Conservation (phyloP, 2,329 filamentous ascomycete genomes). For the Botrytis medusae region DNA sequence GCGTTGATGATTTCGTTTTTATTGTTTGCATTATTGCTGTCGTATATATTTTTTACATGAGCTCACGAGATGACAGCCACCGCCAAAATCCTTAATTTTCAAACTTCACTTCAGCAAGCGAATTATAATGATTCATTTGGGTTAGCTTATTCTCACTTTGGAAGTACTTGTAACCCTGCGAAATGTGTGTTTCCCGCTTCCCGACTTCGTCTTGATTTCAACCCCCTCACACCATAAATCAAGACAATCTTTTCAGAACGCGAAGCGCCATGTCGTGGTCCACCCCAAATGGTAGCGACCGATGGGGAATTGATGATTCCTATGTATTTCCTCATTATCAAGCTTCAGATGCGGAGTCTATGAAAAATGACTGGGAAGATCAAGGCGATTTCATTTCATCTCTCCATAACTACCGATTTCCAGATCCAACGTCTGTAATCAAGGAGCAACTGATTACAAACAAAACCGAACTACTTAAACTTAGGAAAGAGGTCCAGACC, state of each 20-base stretch:
- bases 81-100: not conserved
- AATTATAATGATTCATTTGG: not conserved
- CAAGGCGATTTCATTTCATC: not conserved
- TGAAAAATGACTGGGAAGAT: not conserved
- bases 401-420: not conserved
- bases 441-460: not conserved
- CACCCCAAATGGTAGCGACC: not conserved
- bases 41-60: not conserved
- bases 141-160: not conserved
- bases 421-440: not conserved
- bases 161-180: not conserved
- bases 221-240: not conserved
- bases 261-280: not conserved
- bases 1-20: too few relatives aligned
- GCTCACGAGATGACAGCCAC: not conserved
- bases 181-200: not conserved
- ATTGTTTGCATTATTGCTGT: not conserved
- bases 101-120: not conserved
- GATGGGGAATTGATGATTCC: not conserved
- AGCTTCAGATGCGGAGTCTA: not conserved
- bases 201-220: not conserved
- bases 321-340: not conserved
- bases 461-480: not conserved
- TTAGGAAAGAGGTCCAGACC: not conserved
- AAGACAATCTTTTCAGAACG: not conserved